phyloP scores from a whole-genome alignment of 2,329 filamentous ascomycete species.

The Ilyonectria mors-panacis region DNA sequence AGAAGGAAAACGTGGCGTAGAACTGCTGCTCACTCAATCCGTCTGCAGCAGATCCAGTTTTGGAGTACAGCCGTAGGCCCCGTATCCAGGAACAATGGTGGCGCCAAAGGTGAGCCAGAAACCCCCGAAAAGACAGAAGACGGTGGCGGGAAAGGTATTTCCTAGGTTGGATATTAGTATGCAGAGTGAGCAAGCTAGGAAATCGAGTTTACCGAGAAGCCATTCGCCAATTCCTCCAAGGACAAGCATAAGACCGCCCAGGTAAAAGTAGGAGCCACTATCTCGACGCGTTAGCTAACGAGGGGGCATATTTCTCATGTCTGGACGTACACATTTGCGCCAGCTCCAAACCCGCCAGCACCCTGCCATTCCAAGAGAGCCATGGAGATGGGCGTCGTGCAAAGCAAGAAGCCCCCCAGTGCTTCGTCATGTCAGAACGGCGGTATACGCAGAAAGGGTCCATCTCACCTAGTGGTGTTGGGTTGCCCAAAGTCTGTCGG shows the following conservation, averaged over 20 bases:
- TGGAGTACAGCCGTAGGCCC: conserved; percentile 58
- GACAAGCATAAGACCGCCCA: conserved; percentile 63
- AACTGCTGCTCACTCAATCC: conserved; percentile 62
- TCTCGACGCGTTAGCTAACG: not conserved
- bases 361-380: conserved; percentile 50
- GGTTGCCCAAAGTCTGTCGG: conserved; percentile 66
- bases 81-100: conserved; percentile 64
- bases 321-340: conserved; percentile 49
- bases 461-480: conserved; percentile 60
- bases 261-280: conserved; percentile 57
- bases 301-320: not conserved
- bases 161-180: conserved; percentile 42
- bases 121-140: conserved; percentile 63
- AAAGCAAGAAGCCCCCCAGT: conserved; percentile 50
- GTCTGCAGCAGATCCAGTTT: conserved; percentile 47
- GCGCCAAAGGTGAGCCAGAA: conserved; percentile 67
- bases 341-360: conserved; percentile 49
- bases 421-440: conserved; percentile 33
- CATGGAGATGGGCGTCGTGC: conserved; percentile 50
- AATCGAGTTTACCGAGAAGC: conserved; percentile 55
- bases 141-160: conserved; percentile 68
- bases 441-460: accelerated
- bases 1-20: conserved; percentile 68
- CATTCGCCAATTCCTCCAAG: conserved; percentile 66
- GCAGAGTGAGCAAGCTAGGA: not conserved